A percentile compares a stretch with the other conserved stretches of the same genome.
Conservation (phyloP, 495 filamentous ascomycete species). For the Trypethelium eluteriae region DNA sequence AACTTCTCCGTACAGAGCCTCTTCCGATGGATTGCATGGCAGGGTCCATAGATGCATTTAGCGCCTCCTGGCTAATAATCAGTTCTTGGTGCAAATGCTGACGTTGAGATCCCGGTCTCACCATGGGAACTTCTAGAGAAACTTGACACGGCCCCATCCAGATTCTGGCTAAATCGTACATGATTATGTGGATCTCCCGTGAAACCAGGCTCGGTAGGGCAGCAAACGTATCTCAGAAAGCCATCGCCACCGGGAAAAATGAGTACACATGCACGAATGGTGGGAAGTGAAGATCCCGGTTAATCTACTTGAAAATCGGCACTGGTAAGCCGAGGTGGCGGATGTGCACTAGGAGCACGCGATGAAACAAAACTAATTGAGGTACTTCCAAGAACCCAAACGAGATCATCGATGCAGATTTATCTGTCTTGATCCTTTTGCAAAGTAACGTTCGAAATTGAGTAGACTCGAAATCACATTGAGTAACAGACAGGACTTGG, state of each 20-base stretch:
- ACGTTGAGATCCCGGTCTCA: too few species aligned
- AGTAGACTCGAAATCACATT: too few species aligned
- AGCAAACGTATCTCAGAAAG: background rate
- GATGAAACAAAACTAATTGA: too few species aligned
- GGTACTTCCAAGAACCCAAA: too few species aligned
- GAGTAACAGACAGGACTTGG: too few species aligned
- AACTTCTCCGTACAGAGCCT: background rate
- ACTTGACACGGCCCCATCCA: background rate
- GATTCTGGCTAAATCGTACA: slow-evolving; percentile 7
- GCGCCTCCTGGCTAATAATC: background rate
- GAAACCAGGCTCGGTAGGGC: background rate
- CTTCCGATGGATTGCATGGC: background rate
- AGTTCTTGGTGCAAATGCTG: background rate
- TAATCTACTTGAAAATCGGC: slow-evolving; percentile 6
- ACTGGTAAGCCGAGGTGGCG: background rate
- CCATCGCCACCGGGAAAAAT: slow-evolving; percentile 5
- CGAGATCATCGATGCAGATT: too few species aligned
- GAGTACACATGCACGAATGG: background rate
- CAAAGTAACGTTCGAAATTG: too few species aligned
- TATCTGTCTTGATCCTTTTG: too few species aligned
- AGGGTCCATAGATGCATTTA: background rate
- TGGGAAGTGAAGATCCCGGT: background rate
- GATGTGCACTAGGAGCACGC: too few species aligned
- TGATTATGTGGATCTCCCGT: background rate
- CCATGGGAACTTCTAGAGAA: background rate